Conservation (phyloP, 225 moss, liverwort and hornwort genomes). For the Sphagnum tenellum region DNA sequence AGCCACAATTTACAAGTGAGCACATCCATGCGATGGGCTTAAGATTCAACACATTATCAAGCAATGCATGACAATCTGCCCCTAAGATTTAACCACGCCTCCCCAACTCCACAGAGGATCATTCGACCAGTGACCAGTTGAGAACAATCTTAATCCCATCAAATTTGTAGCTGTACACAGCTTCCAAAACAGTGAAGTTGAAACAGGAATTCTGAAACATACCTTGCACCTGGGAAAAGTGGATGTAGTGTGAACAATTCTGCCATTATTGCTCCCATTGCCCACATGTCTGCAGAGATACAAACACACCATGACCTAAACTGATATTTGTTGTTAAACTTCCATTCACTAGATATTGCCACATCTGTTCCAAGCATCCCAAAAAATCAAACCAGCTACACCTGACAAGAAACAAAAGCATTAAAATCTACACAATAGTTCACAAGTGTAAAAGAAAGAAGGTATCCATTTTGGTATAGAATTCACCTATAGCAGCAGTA, state of each 20-base stretch:
- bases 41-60: too few species aligned
- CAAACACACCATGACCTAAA: not conserved
- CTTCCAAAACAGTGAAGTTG: too few species aligned
- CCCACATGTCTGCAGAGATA: constrained; percentile 59
- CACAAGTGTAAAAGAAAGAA: too few species aligned
- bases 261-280: constrained; percentile 95
- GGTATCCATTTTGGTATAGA: not conserved
- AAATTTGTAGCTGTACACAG: too few species aligned
- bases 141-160: too few species aligned
- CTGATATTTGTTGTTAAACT: not conserved
- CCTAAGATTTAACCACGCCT: too few species aligned
- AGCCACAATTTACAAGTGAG: too few species aligned
- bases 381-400: not conserved
- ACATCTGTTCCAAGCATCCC: not conserved
- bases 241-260: constrained; percentile 83
- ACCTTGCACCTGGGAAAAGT: constrained; percentile 88
- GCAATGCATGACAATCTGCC: too few species aligned
- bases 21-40: too few species aligned
- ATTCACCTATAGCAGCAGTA: constrained; percentile 37
- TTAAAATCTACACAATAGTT: not conserved
- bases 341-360: not conserved
- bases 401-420: not conserved
- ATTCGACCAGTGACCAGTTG: too few species aligned
- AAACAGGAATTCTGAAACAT: not conserved
- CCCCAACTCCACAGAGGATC: too few species aligned